Evolutionary conservation across 78 protist genomes (phyloP), one percentile per base, ranked within the genome.

Genomic region (slime mould (Dictyostelium discoideum)): DNA sequence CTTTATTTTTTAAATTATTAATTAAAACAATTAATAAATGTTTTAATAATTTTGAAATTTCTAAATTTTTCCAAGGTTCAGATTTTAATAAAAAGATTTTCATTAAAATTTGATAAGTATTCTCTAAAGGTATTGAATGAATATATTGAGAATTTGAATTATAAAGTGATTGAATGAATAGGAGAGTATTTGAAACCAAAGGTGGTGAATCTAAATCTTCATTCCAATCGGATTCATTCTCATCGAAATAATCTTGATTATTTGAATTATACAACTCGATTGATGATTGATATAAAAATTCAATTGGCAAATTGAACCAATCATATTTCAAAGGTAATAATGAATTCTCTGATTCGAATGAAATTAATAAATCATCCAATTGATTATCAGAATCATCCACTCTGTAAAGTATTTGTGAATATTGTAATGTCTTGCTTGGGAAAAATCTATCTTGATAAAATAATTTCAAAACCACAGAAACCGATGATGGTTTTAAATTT

Each of bases 291-390:
- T 90, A 90, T n/a, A 90, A 39, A 29, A 67, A 90, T 39, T 90
- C 81, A 37, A 90, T 69, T 37, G 95, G 95, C 37, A 83, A 42
- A 63, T 82, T 90, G 29, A 65, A 90, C 95, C 95, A 90, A 90
- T 90, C 95, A 72, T 90, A 90, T 60, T 82, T 83, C 14, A 90
- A 82, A 14, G 95, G 95, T 48, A 90, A 32, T 11, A 90, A 50
- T 13, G 95, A 90, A 14, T 90, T 80, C 11, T 90, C 78, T 1
- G 84, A 67, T 65, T 90, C 95, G 16, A 90, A 82, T 26, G 95
- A 90, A 13, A 90, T 82, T 0, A 84, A 82, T 65, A 42, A 76
- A 69, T 46, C 72, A 89, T 80, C 44, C 46, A 46, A 85, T 37
- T 67, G 32, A 46, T n/a, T 37, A n/a, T 73, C 60, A 24, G 60